A percentile compares a stretch with the other conserved stretches of the same genome.
Evolutionary conservation across 2,329 filamentous ascomycete genomes (phyloP).

Genomic region (Aspergillus unguis): DNA sequence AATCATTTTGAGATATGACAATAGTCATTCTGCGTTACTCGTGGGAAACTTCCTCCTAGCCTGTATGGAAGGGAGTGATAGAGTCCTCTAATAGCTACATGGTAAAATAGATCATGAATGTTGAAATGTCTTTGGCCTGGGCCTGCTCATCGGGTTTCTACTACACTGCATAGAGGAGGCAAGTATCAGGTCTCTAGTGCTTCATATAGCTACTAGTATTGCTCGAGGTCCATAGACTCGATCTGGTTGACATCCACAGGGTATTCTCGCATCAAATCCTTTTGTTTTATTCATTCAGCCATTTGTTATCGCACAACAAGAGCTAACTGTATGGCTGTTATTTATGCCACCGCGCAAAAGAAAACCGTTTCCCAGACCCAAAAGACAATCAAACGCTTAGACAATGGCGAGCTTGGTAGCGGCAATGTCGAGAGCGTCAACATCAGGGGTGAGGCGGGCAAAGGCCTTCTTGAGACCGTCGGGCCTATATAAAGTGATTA

Average conservation of each 20-base stretch:
- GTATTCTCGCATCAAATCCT: constrained; percentile 25
- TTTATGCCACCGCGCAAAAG: constrained; percentile 41
- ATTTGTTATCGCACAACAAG: constrained; percentile 27
- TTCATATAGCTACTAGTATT: neutral
- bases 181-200: neutral
- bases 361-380: constrained; percentile 45
- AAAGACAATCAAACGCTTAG: constrained; percentile 56
- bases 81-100: too few relatives aligned
- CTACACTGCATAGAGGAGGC: neutral
- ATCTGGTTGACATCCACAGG: constrained; percentile 8
- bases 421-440: constrained; percentile 98
- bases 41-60: too few relatives aligned
- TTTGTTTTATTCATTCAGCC: constrained; percentile 40
- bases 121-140: too few relatives aligned
- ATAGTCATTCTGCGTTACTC: too few relatives aligned
- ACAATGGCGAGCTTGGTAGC: constrained; percentile 98
- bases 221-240: neutral
- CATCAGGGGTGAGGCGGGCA: constrained; percentile 89
- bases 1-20: neutral
- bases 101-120: too few relatives aligned
- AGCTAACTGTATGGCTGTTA: constrained; percentile 34
- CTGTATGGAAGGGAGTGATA: too few relatives aligned
- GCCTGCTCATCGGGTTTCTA: neutral
- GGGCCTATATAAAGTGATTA: constrained; percentile 55
- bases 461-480: constrained; percentile 99